Base-by-base conservation (phyloP, 805 yeast species). In the Ogataea siamensis region DNA sequence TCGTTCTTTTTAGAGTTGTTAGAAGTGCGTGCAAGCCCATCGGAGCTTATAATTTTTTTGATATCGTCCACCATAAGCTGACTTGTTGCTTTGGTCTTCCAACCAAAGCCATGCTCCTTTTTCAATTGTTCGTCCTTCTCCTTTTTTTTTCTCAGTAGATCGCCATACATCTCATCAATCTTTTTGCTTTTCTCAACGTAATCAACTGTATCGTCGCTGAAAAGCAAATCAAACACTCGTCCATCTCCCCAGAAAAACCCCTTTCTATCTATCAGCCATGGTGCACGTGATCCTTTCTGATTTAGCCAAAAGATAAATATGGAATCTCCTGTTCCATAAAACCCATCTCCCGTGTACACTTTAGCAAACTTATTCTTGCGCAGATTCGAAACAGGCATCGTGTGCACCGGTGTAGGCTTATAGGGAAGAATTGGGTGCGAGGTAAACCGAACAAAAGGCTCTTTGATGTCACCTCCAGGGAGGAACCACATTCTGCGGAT, bases 181-280 rank as follows among this genome's bases (percentile, higher is more conserved):
- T 49, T 54, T 37, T 54, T 58, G 9, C 60, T 45, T 33, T 73
- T 75, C 57, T 85, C 91, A 3, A 93, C 89, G 42, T 75, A 81
- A 12, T 79, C 82, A n/a, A 85, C 57, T 1, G 84, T 62, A 55
- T 85, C 93, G 54, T 83, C 81, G 15, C 94, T 93, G 50, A 87
- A 83, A n/a, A 87, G 52, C 36, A 77, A 73, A 58, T 87, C 95
- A 61, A 81, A 83, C 2, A 87, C 83, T 42, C 95, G 70, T 11
- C 95, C 95, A 59, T 87, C 95, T 22, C 93, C 89, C 95, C 95
- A 87, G 64, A 84, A 87, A 69, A 87, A 87, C 9, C 95, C 95
- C 51, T 78, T 80, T 48, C 95, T 70, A 56, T 87, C 95, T 13
- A 85, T 83, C 12, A 83, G 64, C 87, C 89, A 86, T 16, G 85